Evolutionary conservation across 2,329 filamentous ascomycete genomes (phyloP).

Genomic region (Ophiostoma sp.): DNA sequence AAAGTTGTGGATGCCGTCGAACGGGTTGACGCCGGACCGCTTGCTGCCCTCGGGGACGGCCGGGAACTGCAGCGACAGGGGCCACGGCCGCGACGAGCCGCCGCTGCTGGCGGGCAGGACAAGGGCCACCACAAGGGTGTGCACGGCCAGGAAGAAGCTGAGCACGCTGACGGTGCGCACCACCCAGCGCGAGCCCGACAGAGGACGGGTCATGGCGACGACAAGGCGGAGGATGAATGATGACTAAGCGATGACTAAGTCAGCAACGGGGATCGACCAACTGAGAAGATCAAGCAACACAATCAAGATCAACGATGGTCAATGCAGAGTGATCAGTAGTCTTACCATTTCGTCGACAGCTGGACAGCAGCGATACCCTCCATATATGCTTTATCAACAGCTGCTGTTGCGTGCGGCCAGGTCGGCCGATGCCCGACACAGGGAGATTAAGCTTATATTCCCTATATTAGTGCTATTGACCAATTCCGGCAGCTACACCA

Average conservation of each 20-base stretch:
- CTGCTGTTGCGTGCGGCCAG: neutral
- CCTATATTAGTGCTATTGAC: neutral
- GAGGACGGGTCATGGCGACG: neutral
- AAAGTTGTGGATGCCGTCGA: slow-evolving; percentile 16
- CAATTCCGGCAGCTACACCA: slow-evolving; percentile 10
- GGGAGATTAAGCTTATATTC: slow-evolving; percentile 4
- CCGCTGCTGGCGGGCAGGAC: neutral
- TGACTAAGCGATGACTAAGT: neutral
- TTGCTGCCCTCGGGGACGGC: slow-evolving; percentile 14
- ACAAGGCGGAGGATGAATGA: neutral
- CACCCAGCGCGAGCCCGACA: slow-evolving; percentile 18
- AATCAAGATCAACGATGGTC: neutral
- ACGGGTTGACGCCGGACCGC: slow-evolving; percentile 13
- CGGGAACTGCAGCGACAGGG: slow-evolving; percentile 20
- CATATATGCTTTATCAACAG: neutral
- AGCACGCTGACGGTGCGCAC: slow-evolving; percentile 19
- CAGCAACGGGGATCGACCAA: neutral
- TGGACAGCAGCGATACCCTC: neutral
- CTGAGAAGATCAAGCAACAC: neutral
- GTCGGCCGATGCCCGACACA: neutral
- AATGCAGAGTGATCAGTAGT: neutral
- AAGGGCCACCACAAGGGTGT: slow-evolving; percentile 16
- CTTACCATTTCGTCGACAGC: neutral
- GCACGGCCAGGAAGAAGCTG: slow-evolving; percentile 20
- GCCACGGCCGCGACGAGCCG: slow-evolving; percentile 17